Conservation (phyloP, 306 rosid species). For the Cucumis melo region DNA sequence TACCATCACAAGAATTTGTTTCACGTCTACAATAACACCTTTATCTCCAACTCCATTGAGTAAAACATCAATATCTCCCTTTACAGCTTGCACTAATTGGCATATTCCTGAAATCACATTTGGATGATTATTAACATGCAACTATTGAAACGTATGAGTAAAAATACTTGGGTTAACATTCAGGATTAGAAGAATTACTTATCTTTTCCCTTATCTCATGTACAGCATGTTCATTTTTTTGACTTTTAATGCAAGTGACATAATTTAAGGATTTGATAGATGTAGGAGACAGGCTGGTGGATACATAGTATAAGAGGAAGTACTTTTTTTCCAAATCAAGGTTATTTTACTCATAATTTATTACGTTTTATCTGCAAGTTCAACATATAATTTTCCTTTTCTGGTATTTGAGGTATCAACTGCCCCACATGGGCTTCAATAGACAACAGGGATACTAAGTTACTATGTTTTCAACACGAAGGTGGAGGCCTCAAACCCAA, state of each 20-base stretch:
- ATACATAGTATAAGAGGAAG: neutral
- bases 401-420: neutral
- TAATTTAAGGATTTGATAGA: neutral
- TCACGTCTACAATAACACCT: constrained; percentile 61
- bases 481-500: neutral
- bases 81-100: constrained; percentile 51
- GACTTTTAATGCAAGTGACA: neutral
- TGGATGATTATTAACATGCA: neutral
- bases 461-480: neutral
- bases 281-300: neutral
- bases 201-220: neutral
- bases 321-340: neutral
- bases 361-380: neutral
- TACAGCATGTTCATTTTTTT: neutral
- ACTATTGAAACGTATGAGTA: neutral
- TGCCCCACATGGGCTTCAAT: neutral
- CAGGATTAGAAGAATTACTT: neutral
- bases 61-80: constrained; percentile 47
- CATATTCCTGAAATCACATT: constrained; percentile 33
- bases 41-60: constrained; percentile 60
- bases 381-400: too few species aligned
- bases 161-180: neutral
- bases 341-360: neutral
- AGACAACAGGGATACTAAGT: neutral
- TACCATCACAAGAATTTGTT: constrained; percentile 82